A percentile compares a stretch with the other conserved stretches of the same genome.
phyloP scores from a whole-genome alignment of 169 alveolate species.

The Cryptosporidium tyzzeri region DNA sequence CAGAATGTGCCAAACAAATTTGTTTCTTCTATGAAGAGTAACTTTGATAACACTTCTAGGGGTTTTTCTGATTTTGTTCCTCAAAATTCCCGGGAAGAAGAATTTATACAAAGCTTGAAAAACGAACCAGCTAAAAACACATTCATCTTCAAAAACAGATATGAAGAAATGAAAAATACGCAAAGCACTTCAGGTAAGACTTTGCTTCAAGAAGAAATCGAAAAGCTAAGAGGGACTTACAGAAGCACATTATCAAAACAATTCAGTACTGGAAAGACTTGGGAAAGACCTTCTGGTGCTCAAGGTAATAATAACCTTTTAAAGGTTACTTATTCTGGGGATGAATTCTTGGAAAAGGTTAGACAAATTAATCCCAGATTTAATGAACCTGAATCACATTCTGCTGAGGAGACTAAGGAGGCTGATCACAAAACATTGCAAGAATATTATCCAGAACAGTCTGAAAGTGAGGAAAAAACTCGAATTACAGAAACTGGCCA shows the following conservation, averaged over 20 bases:
- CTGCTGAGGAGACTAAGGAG: background rate
- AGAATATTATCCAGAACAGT: background rate
- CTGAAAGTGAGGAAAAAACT: background rate
- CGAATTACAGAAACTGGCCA: background rate
- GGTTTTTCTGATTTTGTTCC: slow-evolving; percentile 32
- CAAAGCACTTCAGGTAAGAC: slow-evolving; percentile 43
- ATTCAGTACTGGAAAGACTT: slow-evolving; percentile 39
- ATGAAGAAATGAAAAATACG: slow-evolving; percentile 57
- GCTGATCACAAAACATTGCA: background rate
- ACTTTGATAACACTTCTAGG: background rate
- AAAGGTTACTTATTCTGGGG: background rate
- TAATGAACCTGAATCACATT: background rate
- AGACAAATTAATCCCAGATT: background rate
- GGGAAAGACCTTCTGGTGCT: slow-evolving; percentile 14
- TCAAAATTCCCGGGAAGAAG: slow-evolving; percentile 16
- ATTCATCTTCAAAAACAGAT: slow-evolving; percentile 40
- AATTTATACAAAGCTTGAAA: background rate
- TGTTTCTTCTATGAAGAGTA: slow-evolving; percentile 18
- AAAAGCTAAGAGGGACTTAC: slow-evolving; percentile 65
- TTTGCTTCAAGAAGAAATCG: slow-evolving; percentile 41
- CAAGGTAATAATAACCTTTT: background rate
- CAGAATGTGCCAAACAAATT: background rate
- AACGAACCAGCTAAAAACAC: slow-evolving; percentile 23
- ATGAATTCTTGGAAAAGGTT: slow-evolving; percentile 11
- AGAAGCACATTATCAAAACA: slow-evolving; percentile 28